A percentile compares a stretch with the other conserved stretches of the same genome.
These are phyloP conservation scores for Adansonia grandidieri DNA, from an alignment of 441 rosid genomes.

Conservation along the genomic window DNA sequence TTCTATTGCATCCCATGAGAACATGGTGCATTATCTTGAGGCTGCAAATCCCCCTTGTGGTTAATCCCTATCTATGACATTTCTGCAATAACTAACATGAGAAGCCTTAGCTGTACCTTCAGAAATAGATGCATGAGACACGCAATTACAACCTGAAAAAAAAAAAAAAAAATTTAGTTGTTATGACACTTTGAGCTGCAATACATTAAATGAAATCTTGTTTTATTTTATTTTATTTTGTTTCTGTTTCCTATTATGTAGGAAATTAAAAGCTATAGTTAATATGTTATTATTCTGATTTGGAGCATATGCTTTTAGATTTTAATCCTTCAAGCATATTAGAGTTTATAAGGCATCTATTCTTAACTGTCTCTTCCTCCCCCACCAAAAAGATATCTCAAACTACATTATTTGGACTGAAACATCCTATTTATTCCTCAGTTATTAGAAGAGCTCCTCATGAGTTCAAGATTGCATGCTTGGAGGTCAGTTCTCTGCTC, in stretches of 20 bases:
- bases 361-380: conserved; percentile 14
- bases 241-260: background rate
- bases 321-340: background rate
- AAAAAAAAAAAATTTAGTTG: conserved; percentile 1
- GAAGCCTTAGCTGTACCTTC: background rate
- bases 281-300: conserved; percentile 8
- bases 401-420: conserved; percentile 29
- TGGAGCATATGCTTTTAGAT: conserved; percentile 8
- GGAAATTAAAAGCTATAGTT: conserved; percentile 7
- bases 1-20: background rate
- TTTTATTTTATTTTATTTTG: background rate
- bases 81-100: conserved; percentile 5
- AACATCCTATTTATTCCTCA: conserved; percentile 35
- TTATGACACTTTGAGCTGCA: background rate
- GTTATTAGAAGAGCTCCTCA: conserved; percentile 99
- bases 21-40: conserved; percentile 2
- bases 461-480: conserved; percentile 97
- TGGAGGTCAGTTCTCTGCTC: conserved; percentile 72
- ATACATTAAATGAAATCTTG: background rate
- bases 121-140: conserved; percentile 10
- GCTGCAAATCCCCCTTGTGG: background rate
- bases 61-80: conserved; percentile 11
- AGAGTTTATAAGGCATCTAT: background rate
- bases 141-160: background rate
- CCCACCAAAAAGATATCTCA: background rate